These are phyloP conservation scores for Gynandropsis gynandra DNA, from an alignment of 345 rosid species.

Conservation along the genomic window DNA sequence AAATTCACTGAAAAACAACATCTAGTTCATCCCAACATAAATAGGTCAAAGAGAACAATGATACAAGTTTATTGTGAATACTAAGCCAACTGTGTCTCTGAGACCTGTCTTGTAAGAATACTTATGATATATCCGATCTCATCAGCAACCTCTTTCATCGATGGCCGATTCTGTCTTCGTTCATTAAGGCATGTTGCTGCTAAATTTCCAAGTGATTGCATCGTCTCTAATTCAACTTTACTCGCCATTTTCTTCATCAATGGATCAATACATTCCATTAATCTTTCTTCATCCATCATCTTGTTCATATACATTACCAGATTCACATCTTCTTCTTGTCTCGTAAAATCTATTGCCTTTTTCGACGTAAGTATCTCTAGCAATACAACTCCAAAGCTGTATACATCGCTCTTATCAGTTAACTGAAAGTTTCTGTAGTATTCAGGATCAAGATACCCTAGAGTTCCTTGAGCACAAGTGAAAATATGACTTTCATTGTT, in stretches of 20 bases:
- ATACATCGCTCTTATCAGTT: conserved; percentile 56
- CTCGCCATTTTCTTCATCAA: conserved; percentile 25
- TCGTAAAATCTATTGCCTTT: conserved; percentile 49
- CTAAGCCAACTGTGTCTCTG: conserved; percentile 20
- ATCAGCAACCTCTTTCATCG: conserved; percentile 45
- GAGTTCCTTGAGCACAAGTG: conserved; percentile 50
- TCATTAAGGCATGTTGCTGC: conserved; percentile 26
- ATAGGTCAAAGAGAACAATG: not conserved
- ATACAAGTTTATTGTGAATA: conserved; percentile 11
- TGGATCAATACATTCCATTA: conserved; percentile 39
- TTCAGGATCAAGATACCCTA: conserved; percentile 59
- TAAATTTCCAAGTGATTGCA: conserved; percentile 23
- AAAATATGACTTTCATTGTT: conserved; percentile 43
- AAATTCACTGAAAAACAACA: no score
- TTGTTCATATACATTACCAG: conserved; percentile 38
- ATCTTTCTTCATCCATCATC: conserved; percentile 36
- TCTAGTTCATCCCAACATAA: no score
- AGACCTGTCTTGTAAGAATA: conserved; percentile 24
- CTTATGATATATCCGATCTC: conserved; percentile 42
- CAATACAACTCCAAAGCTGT: conserved; percentile 59
- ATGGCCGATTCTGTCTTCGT: conserved; percentile 29
- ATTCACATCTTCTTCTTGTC: conserved; percentile 50
- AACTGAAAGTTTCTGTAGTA: conserved; percentile 52
- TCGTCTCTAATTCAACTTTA: conserved; percentile 21
- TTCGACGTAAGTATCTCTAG: conserved; percentile 46